phyloP scores from a whole-genome alignment of 1,139 yeast genomes.

The Chernovozyma aurita region DNA sequence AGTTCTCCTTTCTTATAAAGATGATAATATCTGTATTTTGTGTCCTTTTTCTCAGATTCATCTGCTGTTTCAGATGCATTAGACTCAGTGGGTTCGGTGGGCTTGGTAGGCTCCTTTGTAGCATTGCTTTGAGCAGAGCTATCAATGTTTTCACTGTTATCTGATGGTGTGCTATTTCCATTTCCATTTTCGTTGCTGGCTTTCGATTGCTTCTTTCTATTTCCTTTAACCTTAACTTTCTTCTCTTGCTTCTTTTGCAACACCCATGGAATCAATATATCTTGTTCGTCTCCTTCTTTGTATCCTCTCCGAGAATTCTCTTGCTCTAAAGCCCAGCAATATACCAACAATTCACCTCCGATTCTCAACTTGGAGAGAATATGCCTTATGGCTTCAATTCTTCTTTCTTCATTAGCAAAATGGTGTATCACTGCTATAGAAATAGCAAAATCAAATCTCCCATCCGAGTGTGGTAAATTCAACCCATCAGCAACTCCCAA shows the following conservation, averaged over 20 bases:
- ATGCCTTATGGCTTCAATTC: conserved; percentile 68
- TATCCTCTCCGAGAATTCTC: conserved; percentile 82
- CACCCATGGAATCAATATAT: conserved; percentile 95
- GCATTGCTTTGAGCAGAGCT: background rate
- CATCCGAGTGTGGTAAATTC: conserved; percentile 57
- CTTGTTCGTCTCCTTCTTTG: conserved; percentile 87
- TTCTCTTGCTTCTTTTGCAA: conserved; percentile 42
- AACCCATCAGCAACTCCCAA: conserved; percentile 76
- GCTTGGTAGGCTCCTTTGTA: conserved; percentile 16
- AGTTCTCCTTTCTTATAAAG: conserved; percentile 81
- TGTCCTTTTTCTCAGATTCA: conserved; percentile 6
- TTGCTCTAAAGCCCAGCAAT: conserved; percentile 97
- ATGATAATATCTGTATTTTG: conserved; percentile 81
- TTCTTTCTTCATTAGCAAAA: conserved; percentile 77
- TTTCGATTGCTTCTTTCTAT: conserved; percentile 4
- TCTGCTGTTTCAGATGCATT: conserved; percentile 8
- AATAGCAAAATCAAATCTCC: conserved; percentile 80
- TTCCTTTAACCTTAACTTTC: conserved; percentile 17
- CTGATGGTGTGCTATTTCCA: conserved; percentile 1
- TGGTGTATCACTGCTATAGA: conserved; percentile 96
- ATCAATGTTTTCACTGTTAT: background rate
- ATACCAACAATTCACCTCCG: conserved; percentile 71
- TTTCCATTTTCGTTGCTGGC: background rate
- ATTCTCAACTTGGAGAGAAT: conserved; percentile 54
- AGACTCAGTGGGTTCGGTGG: conserved; percentile 15